Conservation (phyloP, 169 alveolate species). For the Pseudocohnilembus persalinus region DNA sequence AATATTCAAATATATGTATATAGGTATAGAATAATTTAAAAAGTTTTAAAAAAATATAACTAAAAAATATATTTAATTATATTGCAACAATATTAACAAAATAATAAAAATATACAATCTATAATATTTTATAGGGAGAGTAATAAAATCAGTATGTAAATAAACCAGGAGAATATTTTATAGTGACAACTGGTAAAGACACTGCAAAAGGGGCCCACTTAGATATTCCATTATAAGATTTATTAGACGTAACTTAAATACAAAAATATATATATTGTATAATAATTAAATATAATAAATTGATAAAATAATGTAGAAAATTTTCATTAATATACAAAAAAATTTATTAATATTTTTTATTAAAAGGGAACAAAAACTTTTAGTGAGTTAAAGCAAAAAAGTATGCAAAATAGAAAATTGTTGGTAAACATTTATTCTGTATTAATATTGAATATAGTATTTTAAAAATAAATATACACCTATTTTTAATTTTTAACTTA, state of each 20-base stretch:
- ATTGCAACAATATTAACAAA: no score
- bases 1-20: no score
- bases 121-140: conserved; percentile 52
- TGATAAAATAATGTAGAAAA: conserved; percentile 5
- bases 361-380: conserved; percentile 34
- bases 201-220: conserved; percentile 25
- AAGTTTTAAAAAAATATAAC: no score
- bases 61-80: no score
- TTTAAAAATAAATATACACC: neutral
- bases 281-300: neutral
- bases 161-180: conserved; percentile 63
- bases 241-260: conserved; percentile 36
- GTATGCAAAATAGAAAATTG: conserved; percentile 7
- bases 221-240: conserved; percentile 37
- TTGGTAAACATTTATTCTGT: neutral
- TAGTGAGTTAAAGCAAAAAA: conserved; percentile 8
- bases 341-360: conserved; percentile 3
- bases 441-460: neutral
- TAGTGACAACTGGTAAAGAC: conserved; percentile 51
- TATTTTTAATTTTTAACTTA: no score
- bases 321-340: conserved; percentile 18
- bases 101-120: no score
- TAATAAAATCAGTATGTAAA: conserved; percentile 45
- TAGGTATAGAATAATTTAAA: no score
- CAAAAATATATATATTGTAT: conserved; percentile 12